Evolutionary conservation across 2,329 filamentous ascomycete genomes (phyloP).

Genomic region (Leptographium lundbergii): DNA sequence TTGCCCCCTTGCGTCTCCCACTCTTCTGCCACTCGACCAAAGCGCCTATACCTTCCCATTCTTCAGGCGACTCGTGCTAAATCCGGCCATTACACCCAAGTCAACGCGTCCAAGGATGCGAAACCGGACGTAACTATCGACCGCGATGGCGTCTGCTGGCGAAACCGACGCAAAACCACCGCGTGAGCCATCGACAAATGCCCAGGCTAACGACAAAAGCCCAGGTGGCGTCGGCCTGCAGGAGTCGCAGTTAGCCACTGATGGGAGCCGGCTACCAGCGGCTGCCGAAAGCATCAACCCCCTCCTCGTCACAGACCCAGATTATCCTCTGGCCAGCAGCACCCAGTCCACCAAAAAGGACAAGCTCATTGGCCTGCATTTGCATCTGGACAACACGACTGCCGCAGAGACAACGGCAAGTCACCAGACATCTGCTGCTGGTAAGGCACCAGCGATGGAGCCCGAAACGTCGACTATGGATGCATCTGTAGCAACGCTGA

Average conservation of each 20-base stretch:
- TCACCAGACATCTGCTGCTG: no score
- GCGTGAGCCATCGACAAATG: neutral
- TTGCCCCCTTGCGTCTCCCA: neutral
- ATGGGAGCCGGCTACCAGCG: neutral
- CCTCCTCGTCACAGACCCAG: neutral
- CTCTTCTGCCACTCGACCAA: neutral
- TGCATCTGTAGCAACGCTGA: constrained; percentile 35
- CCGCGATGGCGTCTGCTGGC: constrained; percentile 1
- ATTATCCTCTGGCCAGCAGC: neutral
- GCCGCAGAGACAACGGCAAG: neutral
- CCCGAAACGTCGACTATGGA: constrained; percentile 4
- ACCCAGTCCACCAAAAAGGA: neutral
- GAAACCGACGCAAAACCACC: neutral
- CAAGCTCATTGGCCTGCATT: neutral
- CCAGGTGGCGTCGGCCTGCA: neutral
- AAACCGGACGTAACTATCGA: neutral
- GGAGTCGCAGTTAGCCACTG: neutral
- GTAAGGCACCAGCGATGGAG: neutral
- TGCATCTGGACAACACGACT: neutral
- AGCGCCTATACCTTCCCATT: neutral
- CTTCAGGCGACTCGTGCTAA: neutral
- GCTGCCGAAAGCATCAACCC: neutral
- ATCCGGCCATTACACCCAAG: neutral
- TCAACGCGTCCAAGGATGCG: neutral
- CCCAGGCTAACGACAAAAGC: neutral